Percentiles rank a stretch among this genome's conserved stretches.
Evolutionary conservation across 2,329 filamentous ascomycete genomes (phyloP).

Genomic region (Penicillium hesseltinei): DNA sequence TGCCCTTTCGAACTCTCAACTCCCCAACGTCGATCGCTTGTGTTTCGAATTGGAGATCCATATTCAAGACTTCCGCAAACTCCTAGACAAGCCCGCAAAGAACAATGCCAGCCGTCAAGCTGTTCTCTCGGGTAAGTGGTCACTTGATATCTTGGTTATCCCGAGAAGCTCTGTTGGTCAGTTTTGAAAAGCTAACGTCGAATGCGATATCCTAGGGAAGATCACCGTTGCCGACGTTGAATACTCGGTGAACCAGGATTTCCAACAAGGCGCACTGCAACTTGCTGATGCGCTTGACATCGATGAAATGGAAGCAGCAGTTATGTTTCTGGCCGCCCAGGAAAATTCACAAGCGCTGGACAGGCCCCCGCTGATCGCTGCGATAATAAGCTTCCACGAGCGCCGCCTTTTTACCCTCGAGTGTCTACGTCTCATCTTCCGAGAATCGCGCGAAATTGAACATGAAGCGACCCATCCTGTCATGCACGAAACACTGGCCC

Average conservation of each 20-base stretch:
- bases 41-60: conserved; percentile 64
- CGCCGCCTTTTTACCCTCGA: conserved; percentile 80
- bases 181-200: conserved; percentile 16
- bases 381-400: conserved; percentile 84
- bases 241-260: conserved; percentile 80
- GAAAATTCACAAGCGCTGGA: conserved; percentile 67
- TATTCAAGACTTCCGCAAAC: conserved; percentile 64
- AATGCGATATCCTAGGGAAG: conserved; percentile 58
- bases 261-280: conserved; percentile 76
- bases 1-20: conserved; percentile 68
- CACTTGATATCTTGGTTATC: neutral
- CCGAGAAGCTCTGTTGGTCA: neutral
- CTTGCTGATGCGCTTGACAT: conserved; percentile 86
- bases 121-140: conserved; percentile 62
- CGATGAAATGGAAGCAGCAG: conserved; percentile 82
- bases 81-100: conserved; percentile 72
- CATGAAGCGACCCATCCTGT: conserved; percentile 54
- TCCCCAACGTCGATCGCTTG: conserved; percentile 68
- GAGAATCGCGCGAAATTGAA: conserved; percentile 64
- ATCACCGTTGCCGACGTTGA: conserved; percentile 69
- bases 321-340: conserved; percentile 71
- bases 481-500: conserved; percentile 56
- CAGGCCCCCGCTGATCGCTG: conserved; percentile 71
- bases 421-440: conserved; percentile 75
- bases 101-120: conserved; percentile 72